phyloP scores from a whole-genome alignment of 805 yeast species.

The Dipodascus geniculatus region DNA sequence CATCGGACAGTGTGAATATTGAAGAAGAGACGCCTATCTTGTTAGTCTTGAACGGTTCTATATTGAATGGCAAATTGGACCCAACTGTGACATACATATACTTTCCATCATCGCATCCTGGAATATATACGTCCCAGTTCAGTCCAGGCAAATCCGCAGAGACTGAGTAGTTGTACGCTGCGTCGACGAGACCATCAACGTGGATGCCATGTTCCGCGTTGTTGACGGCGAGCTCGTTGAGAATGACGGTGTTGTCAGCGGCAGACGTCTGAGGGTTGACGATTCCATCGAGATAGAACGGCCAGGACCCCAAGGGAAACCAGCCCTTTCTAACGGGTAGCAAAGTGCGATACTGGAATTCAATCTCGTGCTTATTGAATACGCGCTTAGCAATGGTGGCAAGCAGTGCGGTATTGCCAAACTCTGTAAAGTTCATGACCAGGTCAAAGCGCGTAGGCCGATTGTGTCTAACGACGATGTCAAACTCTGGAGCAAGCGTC shows the following conservation, averaged over 20 bases:
- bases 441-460: conserved; percentile 7
- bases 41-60: conserved; percentile 7
- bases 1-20: conserved; percentile 14
- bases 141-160: conserved; percentile 19
- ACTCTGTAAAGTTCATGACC: conserved; percentile 11
- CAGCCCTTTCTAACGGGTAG: conserved; percentile 10
- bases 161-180: conserved; percentile 7
- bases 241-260: conserved; percentile 1
- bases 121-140: conserved; percentile 19
- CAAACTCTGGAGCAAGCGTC: conserved; percentile 11
- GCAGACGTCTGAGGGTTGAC: neutral
- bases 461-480: conserved; percentile 3
- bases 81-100: conserved; percentile 12
- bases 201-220: conserved; percentile 3
- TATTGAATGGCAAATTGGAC: conserved; percentile 7
- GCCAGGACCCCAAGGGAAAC: conserved; percentile 9
- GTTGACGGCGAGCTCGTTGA: conserved; percentile 5
- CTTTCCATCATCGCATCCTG: conserved; percentile 17
- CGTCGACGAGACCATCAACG: conserved; percentile 5
- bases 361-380: conserved; percentile 8
- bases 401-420: conserved; percentile 12
- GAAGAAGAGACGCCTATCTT: conserved; percentile 12
- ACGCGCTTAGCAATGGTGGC: conserved; percentile 10
- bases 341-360: conserved; percentile 8
- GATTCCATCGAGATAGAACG: conserved; percentile 8